Percentiles rank a stretch among this genome's conserved stretches.
Conservation (phyloP, 305 asterid species). For the Withania somnifera region DNA sequence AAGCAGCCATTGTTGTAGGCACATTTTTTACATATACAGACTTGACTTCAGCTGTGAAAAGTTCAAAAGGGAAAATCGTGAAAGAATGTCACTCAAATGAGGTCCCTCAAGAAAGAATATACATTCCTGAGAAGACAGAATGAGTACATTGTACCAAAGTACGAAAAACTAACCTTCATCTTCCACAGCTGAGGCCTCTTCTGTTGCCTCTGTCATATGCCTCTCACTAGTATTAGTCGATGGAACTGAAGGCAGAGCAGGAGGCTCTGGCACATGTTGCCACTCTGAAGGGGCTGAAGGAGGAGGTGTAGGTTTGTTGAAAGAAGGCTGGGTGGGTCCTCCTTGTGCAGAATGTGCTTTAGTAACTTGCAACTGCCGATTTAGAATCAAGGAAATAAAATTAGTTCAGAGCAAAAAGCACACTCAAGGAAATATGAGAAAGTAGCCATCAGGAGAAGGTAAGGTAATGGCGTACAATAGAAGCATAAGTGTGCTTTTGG, state of each 20-base stretch:
- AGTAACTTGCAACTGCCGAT: conserved; percentile 54
- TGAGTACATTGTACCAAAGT: not conserved
- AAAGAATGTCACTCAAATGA: not conserved
- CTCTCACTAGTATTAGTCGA: conserved; percentile 42
- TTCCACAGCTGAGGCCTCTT: conserved; percentile 53
- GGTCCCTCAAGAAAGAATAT: not conserved
- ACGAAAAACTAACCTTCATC: conserved; percentile 52
- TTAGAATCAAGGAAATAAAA: conserved; percentile 5
- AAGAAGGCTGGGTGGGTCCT: conserved; percentile 25
- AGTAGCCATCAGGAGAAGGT: not conserved
- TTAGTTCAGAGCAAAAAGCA: conserved; percentile 11
- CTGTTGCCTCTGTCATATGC: conserved; percentile 39
- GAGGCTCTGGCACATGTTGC: conserved; percentile 48
- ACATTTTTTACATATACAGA: conserved; percentile 95
- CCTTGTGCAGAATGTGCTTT: conserved; percentile 54
- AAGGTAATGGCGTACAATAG: conserved; percentile 60
- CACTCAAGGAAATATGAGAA: not conserved
- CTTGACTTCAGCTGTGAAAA: conserved; percentile 62
- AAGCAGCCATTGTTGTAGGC: conserved; percentile 77
- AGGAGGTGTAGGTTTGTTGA: conserved; percentile 32
- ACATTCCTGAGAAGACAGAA: not conserved
- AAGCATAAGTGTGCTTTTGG: conserved; percentile 94
- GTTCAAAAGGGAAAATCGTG: conserved; percentile 6
- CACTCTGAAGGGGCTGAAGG: conserved; percentile 53
- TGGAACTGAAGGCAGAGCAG: conserved; percentile 36